Percentiles rank a stretch among this genome's conserved stretches.
Evolutionary conservation across 345 rosid genomes (phyloP).

Genomic region (Microcos paniculata): DNA sequence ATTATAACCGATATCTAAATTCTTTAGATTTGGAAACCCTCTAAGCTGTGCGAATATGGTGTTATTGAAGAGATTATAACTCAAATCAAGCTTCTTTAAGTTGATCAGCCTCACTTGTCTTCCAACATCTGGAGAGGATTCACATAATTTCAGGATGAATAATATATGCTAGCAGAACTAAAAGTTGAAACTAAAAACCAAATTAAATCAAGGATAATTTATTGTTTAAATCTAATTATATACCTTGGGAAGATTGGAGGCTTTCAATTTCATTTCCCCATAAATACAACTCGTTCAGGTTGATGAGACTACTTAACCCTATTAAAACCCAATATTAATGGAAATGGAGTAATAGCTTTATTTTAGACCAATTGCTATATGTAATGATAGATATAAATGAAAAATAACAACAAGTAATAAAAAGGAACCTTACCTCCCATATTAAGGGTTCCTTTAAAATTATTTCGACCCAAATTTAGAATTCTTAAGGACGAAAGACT

Average conservation of each 20-base stretch:
- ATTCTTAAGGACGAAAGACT: no score
- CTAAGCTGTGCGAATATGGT: slow-evolving; percentile 4
- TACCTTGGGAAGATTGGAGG: neutral
- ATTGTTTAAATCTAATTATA: no score
- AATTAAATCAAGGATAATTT: no score
- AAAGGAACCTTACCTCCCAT: neutral
- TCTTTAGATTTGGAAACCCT: neutral
- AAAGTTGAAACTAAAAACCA: no score
- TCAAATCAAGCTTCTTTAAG: neutral
- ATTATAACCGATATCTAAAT: neutral
- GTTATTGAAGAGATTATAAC: neutral
- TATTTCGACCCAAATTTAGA: no score
- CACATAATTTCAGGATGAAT: no score
- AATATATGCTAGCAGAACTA: no score
- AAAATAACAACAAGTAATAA: neutral
- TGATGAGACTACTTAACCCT: neutral
- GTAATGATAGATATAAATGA: neutral
- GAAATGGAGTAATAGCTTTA: no score
- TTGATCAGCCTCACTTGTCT: neutral
- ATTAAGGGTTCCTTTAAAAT: neutral
- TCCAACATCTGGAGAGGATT: slow-evolving; percentile 11
- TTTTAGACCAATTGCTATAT: neutral
- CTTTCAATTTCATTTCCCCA: neutral
- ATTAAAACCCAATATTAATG: no score
- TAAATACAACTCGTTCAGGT: neutral